Percentiles rank a stretch among this genome's conserved stretches.
Evolutionary conservation across 257 asterid genomes (phyloP).

Genomic region (Paraleonurus japonicus): DNA sequence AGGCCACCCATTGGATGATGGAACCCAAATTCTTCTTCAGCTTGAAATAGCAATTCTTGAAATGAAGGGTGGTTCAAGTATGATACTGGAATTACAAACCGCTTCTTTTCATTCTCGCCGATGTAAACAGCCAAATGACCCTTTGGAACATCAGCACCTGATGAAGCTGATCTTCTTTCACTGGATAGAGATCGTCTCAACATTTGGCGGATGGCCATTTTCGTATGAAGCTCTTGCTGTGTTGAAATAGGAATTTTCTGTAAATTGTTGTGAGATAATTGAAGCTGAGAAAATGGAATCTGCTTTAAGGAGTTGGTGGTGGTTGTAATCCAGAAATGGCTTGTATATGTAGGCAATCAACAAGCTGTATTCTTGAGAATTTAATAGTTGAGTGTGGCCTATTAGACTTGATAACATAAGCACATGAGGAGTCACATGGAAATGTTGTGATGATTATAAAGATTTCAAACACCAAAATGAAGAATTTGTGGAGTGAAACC

Average conservation of each 20-base stretch:
- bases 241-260: not conserved
- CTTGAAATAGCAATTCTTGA: conserved; percentile 32
- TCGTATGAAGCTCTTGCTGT: not conserved
- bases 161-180: conserved; percentile 14
- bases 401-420: not conserved
- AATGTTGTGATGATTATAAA: not conserved
- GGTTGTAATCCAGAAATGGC: not conserved
- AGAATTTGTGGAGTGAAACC: not conserved
- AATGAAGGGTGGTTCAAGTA: conserved; percentile 39
- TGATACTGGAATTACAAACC: conserved; percentile 20
- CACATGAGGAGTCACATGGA: not conserved
- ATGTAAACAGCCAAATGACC: conserved; percentile 17
- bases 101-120: conserved; percentile 14
- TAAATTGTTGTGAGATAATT: not conserved
- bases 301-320: not conserved
- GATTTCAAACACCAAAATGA: not conserved
- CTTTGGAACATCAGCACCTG: conserved; percentile 22
- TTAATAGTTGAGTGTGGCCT: not conserved
- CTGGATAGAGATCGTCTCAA: conserved; percentile 20
- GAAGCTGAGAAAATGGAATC: not conserved
- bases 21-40: conserved; percentile 38
- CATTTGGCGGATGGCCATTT: conserved; percentile 18
- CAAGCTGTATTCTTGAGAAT: not conserved
- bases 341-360: not conserved
- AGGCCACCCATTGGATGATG: conserved; percentile 45